Conservation (phyloP, 176 grass and related monocot species). For the Bolboschoenus planiculmis region DNA sequence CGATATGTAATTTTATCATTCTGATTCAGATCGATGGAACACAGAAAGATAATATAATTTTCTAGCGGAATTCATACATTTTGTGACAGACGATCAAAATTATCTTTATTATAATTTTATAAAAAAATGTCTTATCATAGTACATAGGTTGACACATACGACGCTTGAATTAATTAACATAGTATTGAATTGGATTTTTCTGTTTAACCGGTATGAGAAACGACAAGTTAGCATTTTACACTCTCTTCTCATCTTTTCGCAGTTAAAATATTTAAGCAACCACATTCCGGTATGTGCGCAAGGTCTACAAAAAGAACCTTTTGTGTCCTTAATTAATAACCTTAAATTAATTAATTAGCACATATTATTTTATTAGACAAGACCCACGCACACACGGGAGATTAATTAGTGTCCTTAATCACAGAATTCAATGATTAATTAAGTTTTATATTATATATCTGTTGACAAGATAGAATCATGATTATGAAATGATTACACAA, state of each 20-base stretch:
- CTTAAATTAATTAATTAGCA: not conserved
- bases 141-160: too few relatives aligned
- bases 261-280: not conserved
- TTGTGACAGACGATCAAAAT: too few relatives aligned
- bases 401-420: constrained; percentile 19
- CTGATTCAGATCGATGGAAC: too few relatives aligned
- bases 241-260: not conserved
- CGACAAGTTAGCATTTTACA: not conserved
- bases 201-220: not conserved
- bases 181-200: not conserved
- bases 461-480: constrained; percentile 4
- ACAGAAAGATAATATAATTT: too few relatives aligned
- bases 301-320: constrained; percentile 11
- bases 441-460: not conserved
- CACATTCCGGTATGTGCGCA: not conserved
- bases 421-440: not conserved
- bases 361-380: constrained; percentile 5
- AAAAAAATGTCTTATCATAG: too few relatives aligned
- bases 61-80: too few relatives aligned
- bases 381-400: not conserved
- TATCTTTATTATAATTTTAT: too few relatives aligned
- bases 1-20: too few relatives aligned
- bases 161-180: not conserved
- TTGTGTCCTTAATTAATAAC: not conserved
- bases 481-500: constrained; percentile 19